Percentiles rank a stretch among this genome's conserved stretches.
Evolutionary conservation across 140 eudicot genomes (phyloP).

Genomic region (Cichorium intybus): DNA sequence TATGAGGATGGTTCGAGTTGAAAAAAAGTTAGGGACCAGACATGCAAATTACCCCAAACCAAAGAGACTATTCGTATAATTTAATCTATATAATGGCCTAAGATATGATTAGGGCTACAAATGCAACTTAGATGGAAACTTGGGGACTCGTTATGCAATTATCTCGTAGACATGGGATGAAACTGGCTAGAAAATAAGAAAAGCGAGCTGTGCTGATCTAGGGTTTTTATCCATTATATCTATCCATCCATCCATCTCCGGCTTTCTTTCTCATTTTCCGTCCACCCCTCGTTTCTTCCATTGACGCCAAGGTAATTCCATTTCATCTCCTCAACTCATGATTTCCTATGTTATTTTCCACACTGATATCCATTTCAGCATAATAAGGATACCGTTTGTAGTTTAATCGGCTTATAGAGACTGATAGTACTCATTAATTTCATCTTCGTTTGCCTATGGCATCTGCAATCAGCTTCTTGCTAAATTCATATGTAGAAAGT

Average conservation of each 20-base stretch:
- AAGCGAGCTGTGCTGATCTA: not conserved
- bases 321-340: not conserved
- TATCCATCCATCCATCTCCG: not conserved
- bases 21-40: too few species aligned
- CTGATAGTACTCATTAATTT: not conserved
- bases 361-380: not conserved
- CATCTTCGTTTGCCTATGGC: not conserved
- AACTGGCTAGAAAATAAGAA: not conserved
- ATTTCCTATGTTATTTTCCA: not conserved
- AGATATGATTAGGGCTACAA: not conserved
- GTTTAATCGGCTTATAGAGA: not conserved
- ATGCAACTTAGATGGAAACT: not conserved
- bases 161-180: not conserved
- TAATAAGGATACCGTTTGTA: not conserved
- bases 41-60: too few species aligned
- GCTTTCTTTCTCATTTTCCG: constrained; percentile 10
- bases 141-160: not conserved
- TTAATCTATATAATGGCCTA: too few species aligned
- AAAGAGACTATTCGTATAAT: too few species aligned
- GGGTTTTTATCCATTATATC: constrained; percentile 16
- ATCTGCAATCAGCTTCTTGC: not conserved
- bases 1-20: too few species aligned
- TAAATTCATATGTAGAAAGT: not conserved
- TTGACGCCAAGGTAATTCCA: constrained; percentile 4
- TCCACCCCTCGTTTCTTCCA: not conserved